These are phyloP conservation scores for Lipomyces starkeyi DNA, from an alignment of 805 yeast species.

Conservation along the genomic window DNA sequence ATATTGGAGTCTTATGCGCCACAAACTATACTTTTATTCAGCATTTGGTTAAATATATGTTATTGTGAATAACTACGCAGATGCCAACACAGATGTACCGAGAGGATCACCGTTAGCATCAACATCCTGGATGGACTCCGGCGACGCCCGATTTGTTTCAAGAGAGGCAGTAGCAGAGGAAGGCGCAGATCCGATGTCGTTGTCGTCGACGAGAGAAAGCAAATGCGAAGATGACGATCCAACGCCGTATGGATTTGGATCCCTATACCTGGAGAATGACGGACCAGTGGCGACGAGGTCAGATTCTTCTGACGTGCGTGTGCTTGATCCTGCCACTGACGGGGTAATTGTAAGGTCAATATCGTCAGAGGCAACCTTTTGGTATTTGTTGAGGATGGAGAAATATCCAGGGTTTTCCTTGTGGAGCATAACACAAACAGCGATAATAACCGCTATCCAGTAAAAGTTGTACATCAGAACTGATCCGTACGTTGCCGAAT, in stretches of 20 bases:
- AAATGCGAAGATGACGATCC: neutral
- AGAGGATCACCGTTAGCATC: neutral
- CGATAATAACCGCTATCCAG: constrained; percentile 73
- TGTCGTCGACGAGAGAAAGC: neutral
- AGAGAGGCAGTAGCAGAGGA: neutral
- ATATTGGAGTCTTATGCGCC: too few relatives aligned
- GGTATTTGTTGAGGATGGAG: constrained; percentile 21
- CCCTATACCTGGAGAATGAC: neutral
- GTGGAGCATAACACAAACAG: constrained; percentile 67
- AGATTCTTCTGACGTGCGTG: neutral
- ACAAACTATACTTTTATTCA: too few relatives aligned
- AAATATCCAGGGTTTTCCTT: constrained; percentile 75
- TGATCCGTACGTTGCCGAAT: constrained; percentile 92
- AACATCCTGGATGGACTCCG: neutral
- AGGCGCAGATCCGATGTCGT: neutral
- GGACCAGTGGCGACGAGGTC: neutral
- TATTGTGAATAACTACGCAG: neutral
- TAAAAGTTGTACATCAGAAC: constrained; percentile 86
- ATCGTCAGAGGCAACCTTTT: neutral
- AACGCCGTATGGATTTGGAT: neutral
- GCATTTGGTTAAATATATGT: too few relatives aligned
- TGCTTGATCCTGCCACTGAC: neutral
- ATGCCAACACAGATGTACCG: neutral
- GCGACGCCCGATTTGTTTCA: neutral
- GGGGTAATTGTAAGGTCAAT: neutral